Evolutionary conservation across 768 basidiomycete genomes (phyloP).

Genomic region (Boletus huronensis): DNA sequence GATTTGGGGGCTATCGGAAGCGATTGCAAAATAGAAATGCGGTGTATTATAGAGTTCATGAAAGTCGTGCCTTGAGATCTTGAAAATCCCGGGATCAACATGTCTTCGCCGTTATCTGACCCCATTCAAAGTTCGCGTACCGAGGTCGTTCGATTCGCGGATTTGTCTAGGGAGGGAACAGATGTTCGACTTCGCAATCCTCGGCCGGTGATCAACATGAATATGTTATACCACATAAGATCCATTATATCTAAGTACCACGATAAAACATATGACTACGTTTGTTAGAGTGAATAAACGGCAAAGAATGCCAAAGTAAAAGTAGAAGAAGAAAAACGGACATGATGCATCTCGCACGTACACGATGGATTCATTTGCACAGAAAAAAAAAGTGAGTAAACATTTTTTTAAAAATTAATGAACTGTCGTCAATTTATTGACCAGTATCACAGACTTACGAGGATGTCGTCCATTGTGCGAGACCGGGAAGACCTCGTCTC

Average conservation of each 20-base stretch:
- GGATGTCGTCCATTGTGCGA: conserved; percentile 29
- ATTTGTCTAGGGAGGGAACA: background rate
- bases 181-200: background rate
- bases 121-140: too few relatives aligned
- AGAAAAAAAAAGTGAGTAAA: conserved; percentile 3
- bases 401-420: background rate
- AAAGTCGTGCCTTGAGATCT: too few relatives aligned
- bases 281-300: conserved; percentile 3
- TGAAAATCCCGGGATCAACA: too few relatives aligned
- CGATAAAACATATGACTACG: conserved; percentile 18
- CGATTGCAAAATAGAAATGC: background rate
- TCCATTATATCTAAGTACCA: conserved; percentile 20
- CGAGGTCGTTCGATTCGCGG: too few relatives aligned
- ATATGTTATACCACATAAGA: background rate
- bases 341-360: conserved; percentile 13
- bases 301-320: conserved; percentile 9
- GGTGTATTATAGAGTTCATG: too few relatives aligned
- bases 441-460: conserved; percentile 12
- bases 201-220: background rate
- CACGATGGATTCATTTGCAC: conserved; percentile 9
- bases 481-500: conserved; percentile 33
- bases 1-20: too few relatives aligned
- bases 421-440: background rate
- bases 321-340: background rate
- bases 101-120: too few relatives aligned